Evolutionary conservation across 2,329 filamentous ascomycete species (phyloP).

Genomic region (Microdochium bolleyi): DNA sequence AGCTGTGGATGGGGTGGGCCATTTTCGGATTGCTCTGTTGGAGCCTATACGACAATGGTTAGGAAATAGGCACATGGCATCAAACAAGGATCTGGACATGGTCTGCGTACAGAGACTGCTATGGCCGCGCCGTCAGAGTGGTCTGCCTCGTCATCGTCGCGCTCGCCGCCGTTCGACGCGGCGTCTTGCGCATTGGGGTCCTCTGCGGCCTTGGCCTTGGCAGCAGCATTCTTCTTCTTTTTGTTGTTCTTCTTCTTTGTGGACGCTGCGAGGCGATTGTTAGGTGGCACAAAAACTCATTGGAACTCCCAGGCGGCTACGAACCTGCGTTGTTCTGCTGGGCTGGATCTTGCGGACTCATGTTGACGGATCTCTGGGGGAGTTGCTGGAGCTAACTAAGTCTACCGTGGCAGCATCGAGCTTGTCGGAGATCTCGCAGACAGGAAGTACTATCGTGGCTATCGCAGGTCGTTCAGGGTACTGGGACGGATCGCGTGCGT

Average conservation of each 20-base stretch:
- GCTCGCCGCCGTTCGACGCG: slow-evolving; percentile 14
- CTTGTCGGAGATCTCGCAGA: slow-evolving; percentile 1
- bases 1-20: slow-evolving; percentile 24
- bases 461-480: not conserved
- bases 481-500: not conserved
- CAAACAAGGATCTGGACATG: not conserved
- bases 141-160: slow-evolving; percentile 24
- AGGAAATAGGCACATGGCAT: slow-evolving; percentile 1
- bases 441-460: not conserved
- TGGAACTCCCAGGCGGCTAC: slow-evolving; percentile 5
- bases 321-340: slow-evolving; percentile 18
- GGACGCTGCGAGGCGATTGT: slow-evolving; percentile 22
- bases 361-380: slow-evolving; percentile 13
- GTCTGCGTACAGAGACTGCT: slow-evolving; percentile 18
- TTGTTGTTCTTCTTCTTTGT: slow-evolving; percentile 46
- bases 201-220: slow-evolving; percentile 31
- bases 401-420: slow-evolving; percentile 5
- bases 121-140: slow-evolving; percentile 36
- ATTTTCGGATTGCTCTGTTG: slow-evolving; percentile 12
- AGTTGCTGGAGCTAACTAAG: slow-evolving; percentile 2
- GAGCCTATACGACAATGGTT: slow-evolving; percentile 6
- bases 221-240: slow-evolving; percentile 47
- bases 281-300: slow-evolving; percentile 7
- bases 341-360: slow-evolving; percentile 20
- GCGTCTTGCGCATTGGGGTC: slow-evolving; percentile 13